Evolutionary conservation across 2,329 filamentous ascomycete species (phyloP), one percentile per base, ranked within the genome.

Genomic region (Botryotinia globosa): DNA sequence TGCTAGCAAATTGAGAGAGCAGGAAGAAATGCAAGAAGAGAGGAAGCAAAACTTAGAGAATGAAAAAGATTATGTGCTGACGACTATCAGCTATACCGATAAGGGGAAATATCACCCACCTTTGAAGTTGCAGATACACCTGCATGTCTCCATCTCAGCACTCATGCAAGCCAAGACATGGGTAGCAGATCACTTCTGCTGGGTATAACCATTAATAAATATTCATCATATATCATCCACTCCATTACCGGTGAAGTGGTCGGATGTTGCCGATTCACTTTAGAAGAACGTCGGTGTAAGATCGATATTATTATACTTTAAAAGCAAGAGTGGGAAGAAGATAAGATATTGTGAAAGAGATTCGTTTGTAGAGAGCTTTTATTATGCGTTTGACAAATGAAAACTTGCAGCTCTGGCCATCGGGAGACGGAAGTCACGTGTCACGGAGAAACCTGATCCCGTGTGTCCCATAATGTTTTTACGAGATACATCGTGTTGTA

Each of bases 281-380:
- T 29, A 37, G 44, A 51, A 66, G 63, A 37, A 54, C 64, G 37
- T 25, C 22, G 22, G 32, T 39, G 42, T n/a, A 54, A 51, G 37
- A n/a, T 54, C 9, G 12, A 7, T 2, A 12, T n/a, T 32, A 32
- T 54, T 54, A 54, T 20, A 29, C 45, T 20, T 54, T 22, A 12
- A 34, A 20, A 14, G 45, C 48, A 67, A 45, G 39, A 29, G 64
- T 67, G 64, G 64, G 34, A 54, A 67, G 45, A 29, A 67, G 64
- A 67, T 67, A 67, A 54, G 64, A 66, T 54, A 25, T 22, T 7
- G 45, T 39, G 45, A 18, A 66, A 37, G 42, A 45, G 20, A 32
- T 48, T 48, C 32, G 29, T 34, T 29, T 65, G n/a, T 56, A 54
- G 25, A 54, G 51, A 63, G n/a, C 37, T 62, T 42, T 62, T 42